Base-by-base conservation (phyloP, 2,329 filamentous ascomycete genomes). In the Aspergillus thermomutatus region DNA sequence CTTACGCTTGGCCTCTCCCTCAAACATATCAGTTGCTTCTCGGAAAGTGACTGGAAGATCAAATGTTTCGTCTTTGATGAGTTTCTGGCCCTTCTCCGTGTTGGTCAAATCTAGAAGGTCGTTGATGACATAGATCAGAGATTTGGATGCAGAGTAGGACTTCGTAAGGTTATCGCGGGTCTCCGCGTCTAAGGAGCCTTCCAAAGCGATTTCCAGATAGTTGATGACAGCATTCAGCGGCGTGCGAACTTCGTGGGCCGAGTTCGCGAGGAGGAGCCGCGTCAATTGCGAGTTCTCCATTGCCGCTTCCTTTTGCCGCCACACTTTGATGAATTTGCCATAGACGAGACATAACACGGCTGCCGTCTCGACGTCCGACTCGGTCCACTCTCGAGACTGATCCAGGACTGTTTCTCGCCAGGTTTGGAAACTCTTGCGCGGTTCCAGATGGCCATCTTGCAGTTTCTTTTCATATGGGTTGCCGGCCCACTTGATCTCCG, bases 191-290 rank as follows among this genome's bases (percentile, higher is more conserved):
- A 96, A 77, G 0, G 80, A 77, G 0, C 91, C 91, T 74, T 96
- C 92, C 1, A 96, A 76, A 0, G 92, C 92, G 61, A 96, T 96
- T 65, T 96, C 92, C 1, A 96, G 82, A 64, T 95, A 96, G 66
- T 96, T 96, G 73, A 96, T 95, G 67, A 96, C 96, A 17, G 92
- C 92, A 67, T 96, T 96, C 2, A 96, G 77, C 0, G 92, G 92
- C 0, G 92, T 96, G 50, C 92, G 87, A 8, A 96, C 91, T 76
- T 96, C 92, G 62, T 96, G 92, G 0, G 92, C 92, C 0, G 91
- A 95, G 62, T 96, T 96, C 4, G 91, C 90, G 23, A 96, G 79
- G 1, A 96, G 75, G 3, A 96, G 75, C 49, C 85, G 82, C 0
- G 91, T 96, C 2, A 96, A 79, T 58, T 92, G 88, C 64, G 89